Conservation (phyloP, 176 grass and related monocot genomes). For the Triticum aestivum region IWGSC_CS_RefSeq_v2.1 NC_057811.1:403754079-403754578, state of each 20-base stretch:
- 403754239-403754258: slow-evolving; percentile 32
- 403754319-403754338: slow-evolving; percentile 21
- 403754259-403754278: slow-evolving; percentile 32
- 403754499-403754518: neutral
- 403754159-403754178: neutral
- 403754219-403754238: slow-evolving; percentile 32
- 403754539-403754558: neutral
- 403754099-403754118: neutral
- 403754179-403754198: neutral
- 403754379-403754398: neutral
- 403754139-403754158: neutral
- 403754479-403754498: neutral
- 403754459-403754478: neutral
- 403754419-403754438: neutral
- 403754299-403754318: slow-evolving; percentile 52
- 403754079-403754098: neutral
- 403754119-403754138: neutral
- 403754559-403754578: neutral
- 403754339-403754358: slow-evolving; percentile 21
- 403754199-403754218: neutral
- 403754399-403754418: neutral
- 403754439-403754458: neutral
- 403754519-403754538: neutral
- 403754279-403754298: slow-evolving; percentile 50
- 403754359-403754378: neutral